A percentile compares a stretch with the other conserved stretches of the same genome.
These are phyloP conservation scores for Colletotrichum sp. DNA, from an alignment of 2,329 filamentous ascomycete genomes.

Conservation along the genomic window DNA sequence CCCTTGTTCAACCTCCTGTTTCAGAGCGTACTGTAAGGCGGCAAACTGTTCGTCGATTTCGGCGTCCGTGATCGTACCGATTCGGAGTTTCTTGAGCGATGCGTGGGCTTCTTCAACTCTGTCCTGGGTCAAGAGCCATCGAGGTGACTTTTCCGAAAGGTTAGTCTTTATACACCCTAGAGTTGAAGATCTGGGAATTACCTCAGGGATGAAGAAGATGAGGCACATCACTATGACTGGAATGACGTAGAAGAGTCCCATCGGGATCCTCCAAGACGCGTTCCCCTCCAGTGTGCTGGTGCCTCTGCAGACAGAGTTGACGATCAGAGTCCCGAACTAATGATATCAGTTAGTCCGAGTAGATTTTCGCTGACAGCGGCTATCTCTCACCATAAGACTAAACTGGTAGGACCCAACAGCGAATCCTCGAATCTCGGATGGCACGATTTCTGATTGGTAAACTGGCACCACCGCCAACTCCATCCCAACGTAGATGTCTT, in stretches of 20 bases:
- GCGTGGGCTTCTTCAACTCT: constrained; percentile 32
- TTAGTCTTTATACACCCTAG: not conserved
- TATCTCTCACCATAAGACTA: constrained; percentile 26
- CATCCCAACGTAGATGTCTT: constrained; percentile 42
- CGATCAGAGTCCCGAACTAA: constrained; percentile 29
- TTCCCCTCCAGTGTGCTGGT: constrained; percentile 32
- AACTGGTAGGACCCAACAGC: constrained; percentile 40
- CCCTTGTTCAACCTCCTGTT: constrained; percentile 7
- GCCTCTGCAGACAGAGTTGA: constrained; percentile 33
- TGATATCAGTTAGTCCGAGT: not conserved
- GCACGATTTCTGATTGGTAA: constrained; percentile 40
- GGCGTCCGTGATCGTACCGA: constrained; percentile 25
- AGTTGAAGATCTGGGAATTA: not conserved
- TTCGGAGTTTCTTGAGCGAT: constrained; percentile 28
- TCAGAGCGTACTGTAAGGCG: not conserved
- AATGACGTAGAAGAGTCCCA: constrained; percentile 38
- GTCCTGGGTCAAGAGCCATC: constrained; percentile 33
- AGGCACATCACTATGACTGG: constrained; percentile 31
- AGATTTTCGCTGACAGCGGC: fast-evolving
- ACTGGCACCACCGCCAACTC: constrained; percentile 42
- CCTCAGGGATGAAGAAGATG: constrained; percentile 34
- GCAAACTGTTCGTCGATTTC: constrained; percentile 28
- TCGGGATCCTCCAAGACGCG: constrained; percentile 37
- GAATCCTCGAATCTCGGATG: constrained; percentile 33
- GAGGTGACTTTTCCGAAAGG: constrained; percentile 23